Conservation (phyloP, 208 protist genomes). For the Spongospora subterranea region DNA sequence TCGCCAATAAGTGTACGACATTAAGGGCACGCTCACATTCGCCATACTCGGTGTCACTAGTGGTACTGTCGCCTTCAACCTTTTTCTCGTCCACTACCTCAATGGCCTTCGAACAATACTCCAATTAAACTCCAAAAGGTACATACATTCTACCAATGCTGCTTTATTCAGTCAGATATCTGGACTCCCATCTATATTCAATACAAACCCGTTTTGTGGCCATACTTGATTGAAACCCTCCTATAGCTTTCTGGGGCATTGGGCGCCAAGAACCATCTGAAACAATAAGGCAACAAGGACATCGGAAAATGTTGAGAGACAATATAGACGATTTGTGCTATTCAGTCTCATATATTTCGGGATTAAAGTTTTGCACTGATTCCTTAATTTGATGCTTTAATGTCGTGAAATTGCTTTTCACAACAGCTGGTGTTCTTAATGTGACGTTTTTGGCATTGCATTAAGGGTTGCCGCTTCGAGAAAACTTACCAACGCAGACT, state of each 20-base stretch:
- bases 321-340: too few species aligned
- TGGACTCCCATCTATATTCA: conserved; percentile 15
- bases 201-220: not conserved
- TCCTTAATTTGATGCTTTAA: too few species aligned
- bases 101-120: not conserved
- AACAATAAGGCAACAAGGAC: too few species aligned
- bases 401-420: too few species aligned
- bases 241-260: not conserved
- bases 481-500: too few species aligned
- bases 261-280: conserved; percentile 12
- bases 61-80: not conserved
- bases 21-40: not conserved
- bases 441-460: too few species aligned
- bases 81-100: conserved; percentile 41
- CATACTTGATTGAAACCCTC: not conserved
- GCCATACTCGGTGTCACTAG: not conserved
- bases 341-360: too few species aligned
- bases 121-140: not conserved
- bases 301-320: too few species aligned
- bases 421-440: too few species aligned
- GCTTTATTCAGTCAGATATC: conserved; percentile 1
- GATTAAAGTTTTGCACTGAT: too few species aligned
- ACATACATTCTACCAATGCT: not conserved
- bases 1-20: not conserved
- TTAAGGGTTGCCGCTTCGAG: too few species aligned